These are phyloP conservation scores for Fraxinus sp. DNA, from an alignment of 305 asterid species.

Conservation along the genomic window DNA sequence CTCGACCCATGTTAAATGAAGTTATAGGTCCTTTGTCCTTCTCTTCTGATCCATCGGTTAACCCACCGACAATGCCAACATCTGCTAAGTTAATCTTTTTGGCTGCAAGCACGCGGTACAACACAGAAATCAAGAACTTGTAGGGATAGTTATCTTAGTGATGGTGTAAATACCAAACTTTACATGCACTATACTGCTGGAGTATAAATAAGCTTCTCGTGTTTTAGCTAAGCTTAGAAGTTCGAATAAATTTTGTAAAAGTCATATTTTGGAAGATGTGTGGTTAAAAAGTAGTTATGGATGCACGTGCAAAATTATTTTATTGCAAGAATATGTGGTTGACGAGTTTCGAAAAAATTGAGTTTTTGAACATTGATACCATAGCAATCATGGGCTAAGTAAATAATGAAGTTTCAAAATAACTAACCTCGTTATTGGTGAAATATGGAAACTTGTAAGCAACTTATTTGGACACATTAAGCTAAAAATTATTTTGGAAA, in stretches of 20 bases:
- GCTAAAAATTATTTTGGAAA: neutral
- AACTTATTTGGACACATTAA: neutral
- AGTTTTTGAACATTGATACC: neutral
- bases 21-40: constrained; percentile 59
- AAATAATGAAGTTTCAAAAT: neutral
- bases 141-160: neutral
- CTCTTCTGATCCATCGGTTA: constrained; percentile 57
- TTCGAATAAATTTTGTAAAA: neutral
- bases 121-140: neutral
- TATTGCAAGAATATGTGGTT: neutral
- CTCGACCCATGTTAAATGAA: constrained; percentile 58
- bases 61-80: constrained; percentile 75
- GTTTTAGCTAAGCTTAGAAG: neutral
- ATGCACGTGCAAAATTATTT: neutral
- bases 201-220: neutral
- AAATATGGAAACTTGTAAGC: neutral
- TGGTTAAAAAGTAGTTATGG: neutral
- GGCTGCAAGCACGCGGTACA: constrained; percentile 49
- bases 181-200: neutral
- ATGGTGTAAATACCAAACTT: neutral
- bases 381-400: neutral
- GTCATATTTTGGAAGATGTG: neutral
- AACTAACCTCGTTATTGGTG: neutral
- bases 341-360: neutral
- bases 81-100: constrained; percentile 81